Evolutionary conservation across 1,284 basidiomycete genomes (phyloP), one percentile per base, ranked within the genome.

Genomic region (Porodaedalea pini): DNA sequence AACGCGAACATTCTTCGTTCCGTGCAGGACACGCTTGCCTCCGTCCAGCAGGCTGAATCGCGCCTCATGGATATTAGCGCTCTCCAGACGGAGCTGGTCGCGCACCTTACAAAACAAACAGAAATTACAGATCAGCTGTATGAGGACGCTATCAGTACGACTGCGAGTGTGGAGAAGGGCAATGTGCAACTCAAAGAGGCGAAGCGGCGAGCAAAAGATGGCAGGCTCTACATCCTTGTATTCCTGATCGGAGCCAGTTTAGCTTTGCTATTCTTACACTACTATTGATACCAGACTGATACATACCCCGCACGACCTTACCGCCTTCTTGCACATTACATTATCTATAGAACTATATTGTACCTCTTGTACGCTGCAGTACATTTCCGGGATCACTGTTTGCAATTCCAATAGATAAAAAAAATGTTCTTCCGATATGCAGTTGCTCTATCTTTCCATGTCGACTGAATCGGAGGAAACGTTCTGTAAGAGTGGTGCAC

Each of bases 1-100:
- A 94, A 95, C 63, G 90, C 91, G 31, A 84, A 83, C 61, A 86
- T 96, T 55, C 73, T 96, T 55, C 85, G 86, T 63, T 81, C 81
- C 44, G 88, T 92, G 27, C 89, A 94, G 68, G 84, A 91, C 64
- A 90, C 89, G 13, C 76, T 96, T 23, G 88, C 86, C 63, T 86
- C 90, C 4, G 88, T 96, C 51, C 89, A 94, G 69, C 86, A 89
- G 69, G 94, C 94, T 19, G 94, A 96, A 69, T 83, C 88, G 47
- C 84, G 90, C 43, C 73, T 96, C 60, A 79, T 92, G 75, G 94
- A 95, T 68, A 97, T 97, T 66, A 91, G 90, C 67, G 82, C 89
- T 45, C 74, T 97, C 59, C 93, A 97, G 74, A 88, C 89, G 73
- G 90, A 95, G 71, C 79, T 97, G 63, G 83, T 94, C 56, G 78